A percentile compares a stretch with the other conserved stretches of the same genome.
These are phyloP conservation scores for Eucalyptus shirleyi DNA, from an alignment of 345 rosid genomes.

Conservation along the genomic window DNA sequence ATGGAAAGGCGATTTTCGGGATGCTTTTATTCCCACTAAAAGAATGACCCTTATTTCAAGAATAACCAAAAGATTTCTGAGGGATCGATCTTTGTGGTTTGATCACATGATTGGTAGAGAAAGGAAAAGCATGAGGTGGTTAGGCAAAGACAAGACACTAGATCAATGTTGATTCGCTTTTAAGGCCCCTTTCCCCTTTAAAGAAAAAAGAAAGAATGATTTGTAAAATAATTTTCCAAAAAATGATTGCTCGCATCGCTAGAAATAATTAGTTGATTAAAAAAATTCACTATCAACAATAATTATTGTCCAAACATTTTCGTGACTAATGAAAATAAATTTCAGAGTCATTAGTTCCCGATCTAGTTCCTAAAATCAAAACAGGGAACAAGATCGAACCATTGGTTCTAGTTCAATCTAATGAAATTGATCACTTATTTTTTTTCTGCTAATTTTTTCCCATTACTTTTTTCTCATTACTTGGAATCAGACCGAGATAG, in stretches of 20 bases:
- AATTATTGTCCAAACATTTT: background rate
- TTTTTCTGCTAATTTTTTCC: fast-evolving
- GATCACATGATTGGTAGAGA: background rate
- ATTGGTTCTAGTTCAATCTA: fast-evolving
- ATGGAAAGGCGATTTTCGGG: background rate
- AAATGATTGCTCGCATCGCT: background rate
- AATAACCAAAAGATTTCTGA: background rate
- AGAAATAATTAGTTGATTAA: background rate
- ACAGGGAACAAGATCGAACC: fast-evolving
- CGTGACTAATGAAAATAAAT: too few relatives aligned
- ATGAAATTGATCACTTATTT: too few relatives aligned
- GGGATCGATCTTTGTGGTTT: background rate
- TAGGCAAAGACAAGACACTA: background rate
- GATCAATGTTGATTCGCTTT: background rate
- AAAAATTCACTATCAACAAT: fast-evolving
- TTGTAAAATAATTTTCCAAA: background rate
- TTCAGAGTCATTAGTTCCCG: fast-evolving
- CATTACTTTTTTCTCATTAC: too few relatives aligned
- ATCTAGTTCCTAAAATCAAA: too few relatives aligned
- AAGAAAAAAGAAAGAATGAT: background rate
- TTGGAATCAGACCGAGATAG: fast-evolving
- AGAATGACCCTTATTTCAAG: background rate
- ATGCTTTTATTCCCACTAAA: background rate
- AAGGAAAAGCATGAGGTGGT: background rate
- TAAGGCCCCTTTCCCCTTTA: background rate